These are phyloP conservation scores for Backusella sp. DNA, from an alignment of 192 early-diverging fungal genomes.

Conservation along the genomic window DNA sequence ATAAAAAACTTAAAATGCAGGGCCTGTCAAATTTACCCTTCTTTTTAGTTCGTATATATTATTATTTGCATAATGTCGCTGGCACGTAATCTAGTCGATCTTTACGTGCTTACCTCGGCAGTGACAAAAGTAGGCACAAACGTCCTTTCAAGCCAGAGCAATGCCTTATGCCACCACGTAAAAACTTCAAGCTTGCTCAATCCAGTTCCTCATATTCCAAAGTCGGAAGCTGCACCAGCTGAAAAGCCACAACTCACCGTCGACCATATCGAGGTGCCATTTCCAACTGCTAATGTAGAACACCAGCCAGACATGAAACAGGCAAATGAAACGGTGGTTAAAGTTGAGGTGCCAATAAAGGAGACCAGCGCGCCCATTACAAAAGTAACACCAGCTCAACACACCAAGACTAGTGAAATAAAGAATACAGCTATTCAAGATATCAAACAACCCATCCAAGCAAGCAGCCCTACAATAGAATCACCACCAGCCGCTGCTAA, in stretches of 20 bases:
- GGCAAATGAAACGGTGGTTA: background rate
- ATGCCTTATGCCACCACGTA: constrained; percentile 22
- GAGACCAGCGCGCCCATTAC: background rate
- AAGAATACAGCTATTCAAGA: background rate
- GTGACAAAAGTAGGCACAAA: constrained; percentile 8
- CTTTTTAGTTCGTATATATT: background rate
- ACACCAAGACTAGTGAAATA: background rate
- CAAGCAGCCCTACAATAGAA: background rate
- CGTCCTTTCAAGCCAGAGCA: constrained; percentile 10
- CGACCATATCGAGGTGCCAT: background rate
- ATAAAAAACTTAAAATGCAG: background rate
- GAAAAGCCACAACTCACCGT: background rate
- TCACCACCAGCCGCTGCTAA: background rate
- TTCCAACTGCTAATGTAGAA: background rate
- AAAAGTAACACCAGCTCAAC: background rate
- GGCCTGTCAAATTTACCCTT: background rate
- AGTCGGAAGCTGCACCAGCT: background rate
- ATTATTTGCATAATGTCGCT: constrained; percentile 17
- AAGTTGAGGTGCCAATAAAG: background rate
- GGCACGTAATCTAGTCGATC: constrained; percentile 25
- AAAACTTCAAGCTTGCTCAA: constrained; percentile 33
- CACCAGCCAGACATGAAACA: background rate
- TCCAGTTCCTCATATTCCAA: background rate
- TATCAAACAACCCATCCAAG: background rate
- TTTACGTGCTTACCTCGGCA: constrained; percentile 15